Conservation (phyloP, 768 basidiomycete genomes). For the Rhizopogon sp. region DNA sequence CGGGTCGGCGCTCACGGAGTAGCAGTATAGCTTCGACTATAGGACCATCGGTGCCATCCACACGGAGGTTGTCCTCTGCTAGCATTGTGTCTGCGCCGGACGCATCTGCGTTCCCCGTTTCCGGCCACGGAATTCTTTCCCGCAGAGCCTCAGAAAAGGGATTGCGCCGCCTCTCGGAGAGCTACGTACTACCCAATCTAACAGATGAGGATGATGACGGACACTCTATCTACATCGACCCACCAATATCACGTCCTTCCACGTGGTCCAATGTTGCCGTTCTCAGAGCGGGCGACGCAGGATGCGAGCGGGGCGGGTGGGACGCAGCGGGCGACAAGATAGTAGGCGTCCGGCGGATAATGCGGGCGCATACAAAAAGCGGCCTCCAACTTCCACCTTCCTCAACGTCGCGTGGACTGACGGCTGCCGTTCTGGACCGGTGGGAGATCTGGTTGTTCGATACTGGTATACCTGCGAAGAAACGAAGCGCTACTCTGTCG, state of each 20-base stretch:
- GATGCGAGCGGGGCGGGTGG: slow-evolving; percentile 78
- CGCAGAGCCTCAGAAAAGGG: slow-evolving; percentile 72
- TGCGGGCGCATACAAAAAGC: slow-evolving; percentile 37
- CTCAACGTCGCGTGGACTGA: slow-evolving; percentile 38
- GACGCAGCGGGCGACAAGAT: slow-evolving; percentile 51
- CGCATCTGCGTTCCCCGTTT: slow-evolving; percentile 65
- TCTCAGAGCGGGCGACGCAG: slow-evolving; percentile 47
- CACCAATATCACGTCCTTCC: slow-evolving; percentile 26
- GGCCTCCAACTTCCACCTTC: slow-evolving; percentile 8
- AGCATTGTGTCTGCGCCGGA: slow-evolving; percentile 34
- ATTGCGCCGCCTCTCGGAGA: slow-evolving; percentile 45
- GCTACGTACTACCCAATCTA: slow-evolving; percentile 34
- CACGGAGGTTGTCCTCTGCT: slow-evolving; percentile 43
- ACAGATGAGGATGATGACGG: slow-evolving; percentile 22
- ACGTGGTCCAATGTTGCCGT: slow-evolving; percentile 48
- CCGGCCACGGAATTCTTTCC: slow-evolving; percentile 74
- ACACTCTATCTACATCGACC: slow-evolving; percentile 23
- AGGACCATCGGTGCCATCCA: slow-evolving; percentile 37
- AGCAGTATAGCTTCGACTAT: slow-evolving; percentile 45
- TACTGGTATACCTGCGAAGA: slow-evolving; percentile 34
- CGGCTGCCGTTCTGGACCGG: slow-evolving; percentile 61
- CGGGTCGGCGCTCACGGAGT: slow-evolving; percentile 58
- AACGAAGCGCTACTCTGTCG: slow-evolving; percentile 50
- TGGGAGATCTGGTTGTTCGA: slow-evolving; percentile 87
- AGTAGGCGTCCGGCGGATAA: slow-evolving; percentile 67